These are phyloP conservation scores for Cinchona pubescens DNA, from an alignment of 257 asterid species.

Conservation along the genomic window DNA sequence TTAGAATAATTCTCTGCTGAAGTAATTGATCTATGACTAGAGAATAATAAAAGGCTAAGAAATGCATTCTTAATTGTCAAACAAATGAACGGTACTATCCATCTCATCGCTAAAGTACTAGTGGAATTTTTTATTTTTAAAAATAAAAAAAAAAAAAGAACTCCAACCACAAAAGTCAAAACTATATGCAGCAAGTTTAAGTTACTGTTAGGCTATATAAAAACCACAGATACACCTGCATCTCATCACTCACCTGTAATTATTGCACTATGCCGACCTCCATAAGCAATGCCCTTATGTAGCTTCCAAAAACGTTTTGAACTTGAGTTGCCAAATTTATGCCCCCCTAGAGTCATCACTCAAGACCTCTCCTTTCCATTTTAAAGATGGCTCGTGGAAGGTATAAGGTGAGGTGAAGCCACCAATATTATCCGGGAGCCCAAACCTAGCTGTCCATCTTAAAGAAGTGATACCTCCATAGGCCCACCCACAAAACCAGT, in stretches of 20 bases:
- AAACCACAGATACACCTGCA: background rate
- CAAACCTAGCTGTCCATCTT: conserved; percentile 84
- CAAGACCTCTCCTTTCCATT: conserved; percentile 39
- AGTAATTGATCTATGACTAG: background rate
- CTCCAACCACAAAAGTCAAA: background rate
- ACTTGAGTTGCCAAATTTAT: conserved; percentile 25
- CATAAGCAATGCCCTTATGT: conserved; percentile 68
- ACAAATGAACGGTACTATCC: background rate
- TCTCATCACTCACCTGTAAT: conserved; percentile 52
- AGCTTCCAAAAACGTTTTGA: conserved; percentile 40
- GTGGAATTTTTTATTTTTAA: background rate
- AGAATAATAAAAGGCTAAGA: background rate
- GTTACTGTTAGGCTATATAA: background rate
- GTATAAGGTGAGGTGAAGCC: conserved; percentile 83
- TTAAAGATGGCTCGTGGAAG: conserved; percentile 49
- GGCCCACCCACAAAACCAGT: conserved; percentile 98
- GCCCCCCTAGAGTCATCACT: conserved; percentile 27
- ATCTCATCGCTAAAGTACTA: background rate
- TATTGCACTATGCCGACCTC: conserved; percentile 75
- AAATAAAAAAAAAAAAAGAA: background rate
- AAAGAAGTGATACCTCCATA: too few relatives aligned
- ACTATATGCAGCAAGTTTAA: background rate
- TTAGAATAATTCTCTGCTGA: background rate
- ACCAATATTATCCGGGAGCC: conserved; percentile 67
- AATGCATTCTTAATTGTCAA: background rate